These are phyloP conservation scores for Phytopythium montanum DNA, from an alignment of 352 stramenopile genomes.

Conservation along the genomic window DNA sequence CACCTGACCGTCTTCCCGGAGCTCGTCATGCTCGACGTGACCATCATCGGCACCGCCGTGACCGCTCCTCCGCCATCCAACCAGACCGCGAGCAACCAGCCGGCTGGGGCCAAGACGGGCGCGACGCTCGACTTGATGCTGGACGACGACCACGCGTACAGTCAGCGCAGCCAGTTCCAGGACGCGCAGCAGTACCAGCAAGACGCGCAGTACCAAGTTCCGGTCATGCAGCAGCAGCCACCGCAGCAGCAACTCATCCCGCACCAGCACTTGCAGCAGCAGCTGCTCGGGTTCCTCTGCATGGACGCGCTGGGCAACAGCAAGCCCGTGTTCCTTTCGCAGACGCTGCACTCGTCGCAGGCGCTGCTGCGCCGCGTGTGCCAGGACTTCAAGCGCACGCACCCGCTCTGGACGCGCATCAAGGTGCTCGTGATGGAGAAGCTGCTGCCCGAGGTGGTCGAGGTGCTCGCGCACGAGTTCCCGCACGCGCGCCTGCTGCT, in stretches of 20 bases:
- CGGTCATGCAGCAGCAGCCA: background rate
- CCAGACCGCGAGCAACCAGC: background rate
- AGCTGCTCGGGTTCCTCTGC: conserved; percentile 59
- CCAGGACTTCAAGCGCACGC: conserved; percentile 72
- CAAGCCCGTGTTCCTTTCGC: conserved; percentile 57
- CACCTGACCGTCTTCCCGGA: conserved; percentile 64
- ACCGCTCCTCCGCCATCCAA: too few relatives aligned
- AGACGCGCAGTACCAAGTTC: background rate
- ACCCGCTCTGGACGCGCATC: conserved; percentile 51
- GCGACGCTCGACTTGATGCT: background rate
- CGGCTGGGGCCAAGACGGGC: background rate
- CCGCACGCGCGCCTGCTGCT: conserved; percentile 48
- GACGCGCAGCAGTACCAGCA: background rate
- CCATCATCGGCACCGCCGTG: conserved; percentile 20
- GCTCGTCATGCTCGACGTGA: conserved; percentile 52
- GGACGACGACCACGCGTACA: conserved; percentile 1
- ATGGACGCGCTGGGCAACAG: conserved; percentile 68
- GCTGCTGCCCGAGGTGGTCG: conserved; percentile 45
- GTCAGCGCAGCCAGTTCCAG: background rate
- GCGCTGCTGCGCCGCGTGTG: conserved; percentile 57
- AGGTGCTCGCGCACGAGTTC: conserved; percentile 57
- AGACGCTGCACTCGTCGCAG: conserved; percentile 42
- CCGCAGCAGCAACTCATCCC: background rate
- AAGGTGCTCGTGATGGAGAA: conserved; percentile 71
- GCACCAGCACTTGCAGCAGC: conserved; percentile 29